phyloP scores from a whole-genome alignment of 163 green algal species.

The Scenedesmus sp. region DNA sequence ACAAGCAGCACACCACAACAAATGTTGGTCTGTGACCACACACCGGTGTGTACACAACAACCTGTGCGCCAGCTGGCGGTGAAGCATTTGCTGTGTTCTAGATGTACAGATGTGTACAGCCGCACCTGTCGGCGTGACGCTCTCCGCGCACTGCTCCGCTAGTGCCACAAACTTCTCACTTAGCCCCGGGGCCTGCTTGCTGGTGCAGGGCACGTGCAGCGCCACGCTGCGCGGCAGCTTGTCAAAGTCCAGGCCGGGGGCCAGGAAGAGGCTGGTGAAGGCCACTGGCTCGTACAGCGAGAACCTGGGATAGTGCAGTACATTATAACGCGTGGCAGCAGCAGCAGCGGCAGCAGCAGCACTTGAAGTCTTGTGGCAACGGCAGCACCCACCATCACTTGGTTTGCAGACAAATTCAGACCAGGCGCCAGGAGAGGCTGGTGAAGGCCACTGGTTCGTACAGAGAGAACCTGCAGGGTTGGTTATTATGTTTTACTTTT shows the following conservation, averaged over 20 bases:
- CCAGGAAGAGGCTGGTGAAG: conserved; percentile 38
- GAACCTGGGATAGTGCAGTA: neutral
- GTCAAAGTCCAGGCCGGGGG: conserved; percentile 30
- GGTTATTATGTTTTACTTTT: no score
- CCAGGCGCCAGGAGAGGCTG: conserved; percentile 15
- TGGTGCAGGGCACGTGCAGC: conserved; percentile 47
- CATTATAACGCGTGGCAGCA: neutral
- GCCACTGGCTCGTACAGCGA: conserved; percentile 42
- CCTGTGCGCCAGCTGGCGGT: neutral
- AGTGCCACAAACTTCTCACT: conserved; percentile 42
- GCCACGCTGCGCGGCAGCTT: neutral
- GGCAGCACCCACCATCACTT: no score
- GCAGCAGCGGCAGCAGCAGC: neutral
- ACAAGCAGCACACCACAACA: no score
- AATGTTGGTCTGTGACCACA: no score
- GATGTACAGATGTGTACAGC: neutral
- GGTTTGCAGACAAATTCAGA: conserved; percentile 18
- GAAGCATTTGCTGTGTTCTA: neutral
- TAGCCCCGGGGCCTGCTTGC: conserved; percentile 40
- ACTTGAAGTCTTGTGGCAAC: no score
- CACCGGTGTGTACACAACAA: no score
- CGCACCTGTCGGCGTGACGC: conserved; percentile 13
- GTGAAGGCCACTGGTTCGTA: conserved; percentile 46
- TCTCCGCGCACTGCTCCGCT: conserved; percentile 19
- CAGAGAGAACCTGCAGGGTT: neutral